These are phyloP conservation scores for Orbilia brochopaga DNA, from an alignment of 2,329 filamentous ascomycete species.

Conservation along the genomic window DNA sequence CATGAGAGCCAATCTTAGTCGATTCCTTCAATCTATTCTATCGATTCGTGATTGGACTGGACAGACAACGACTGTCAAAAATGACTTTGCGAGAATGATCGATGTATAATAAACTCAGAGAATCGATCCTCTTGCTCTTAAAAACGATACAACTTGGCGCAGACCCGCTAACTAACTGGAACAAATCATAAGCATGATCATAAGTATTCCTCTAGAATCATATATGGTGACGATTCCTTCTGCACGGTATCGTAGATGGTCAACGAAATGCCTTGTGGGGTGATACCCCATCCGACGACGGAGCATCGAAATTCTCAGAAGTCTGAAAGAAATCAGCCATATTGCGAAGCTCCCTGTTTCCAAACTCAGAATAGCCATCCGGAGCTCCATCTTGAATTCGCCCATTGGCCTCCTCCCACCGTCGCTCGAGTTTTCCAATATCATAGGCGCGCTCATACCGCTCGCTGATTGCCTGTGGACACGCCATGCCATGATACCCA, in stretches of 20 bases:
- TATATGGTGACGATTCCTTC: no score
- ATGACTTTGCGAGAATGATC: no score
- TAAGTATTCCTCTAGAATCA: no score
- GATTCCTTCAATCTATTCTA: no score
- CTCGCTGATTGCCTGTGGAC: background rate
- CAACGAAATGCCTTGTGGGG: conserved; percentile 17
- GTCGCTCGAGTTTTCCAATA: conserved; percentile 22
- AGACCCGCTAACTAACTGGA: no score
- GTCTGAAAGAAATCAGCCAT: conserved; percentile 24
- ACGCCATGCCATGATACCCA: conserved; percentile 22
- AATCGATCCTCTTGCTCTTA: no score
- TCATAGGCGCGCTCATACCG: conserved; percentile 20
- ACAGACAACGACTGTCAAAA: no score
- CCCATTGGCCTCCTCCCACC: conserved; percentile 19
- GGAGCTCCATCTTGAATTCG: background rate
- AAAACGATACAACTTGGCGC: no score
- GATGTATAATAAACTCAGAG: no score
- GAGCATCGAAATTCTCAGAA: conserved; percentile 15
- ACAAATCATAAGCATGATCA: no score
- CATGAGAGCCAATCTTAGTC: no score
- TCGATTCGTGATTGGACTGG: no score
- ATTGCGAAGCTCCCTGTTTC: conserved; percentile 2
- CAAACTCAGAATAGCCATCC: background rate
- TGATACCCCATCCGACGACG: conserved; percentile 19
- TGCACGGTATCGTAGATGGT: background rate